Percentiles rank a stretch among this genome's conserved stretches.
These are phyloP conservation scores for Rutidosis leptorrhynchoides DNA, from an alignment of 129 eudicot genomes.

Conservation along the genomic window DNA sequence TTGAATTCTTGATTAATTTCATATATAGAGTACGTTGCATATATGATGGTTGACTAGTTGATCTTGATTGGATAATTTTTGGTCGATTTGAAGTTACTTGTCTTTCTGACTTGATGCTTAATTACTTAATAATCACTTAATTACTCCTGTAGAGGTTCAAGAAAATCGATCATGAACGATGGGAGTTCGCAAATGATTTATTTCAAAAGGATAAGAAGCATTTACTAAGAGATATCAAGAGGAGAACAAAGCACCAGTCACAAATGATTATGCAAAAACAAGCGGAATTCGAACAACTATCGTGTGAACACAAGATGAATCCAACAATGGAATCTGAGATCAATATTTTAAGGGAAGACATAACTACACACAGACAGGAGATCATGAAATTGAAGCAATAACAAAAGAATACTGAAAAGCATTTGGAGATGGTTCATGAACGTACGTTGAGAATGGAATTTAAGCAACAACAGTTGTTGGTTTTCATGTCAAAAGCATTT, in stretches of 20 bases:
- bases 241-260: constrained; percentile 45
- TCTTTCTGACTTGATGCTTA: constrained; percentile 13
- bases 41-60: neutral
- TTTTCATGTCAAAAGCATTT: constrained; percentile 55
- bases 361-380: constrained; percentile 37
- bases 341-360: constrained; percentile 43
- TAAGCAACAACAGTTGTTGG: constrained; percentile 47
- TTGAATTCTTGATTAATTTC: neutral
- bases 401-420: constrained; percentile 42
- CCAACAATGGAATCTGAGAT: constrained; percentile 45
- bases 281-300: constrained; percentile 18
- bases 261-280: constrained; percentile 33
- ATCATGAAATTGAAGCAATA: constrained; percentile 52
- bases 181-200: constrained; percentile 79
- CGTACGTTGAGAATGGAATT: constrained; percentile 45
- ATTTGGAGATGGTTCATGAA: constrained; percentile 40
- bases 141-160: constrained; percentile 80
- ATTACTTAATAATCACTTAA: too few species aligned
- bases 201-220: constrained; percentile 79
- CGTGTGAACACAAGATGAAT: constrained; percentile 18
- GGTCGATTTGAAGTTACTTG: neutral
- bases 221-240: constrained; percentile 59
- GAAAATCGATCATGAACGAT: constrained; percentile 73
- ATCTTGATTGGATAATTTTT: neutral
- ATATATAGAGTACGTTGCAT: neutral